A percentile compares a stretch with the other conserved stretches of the same genome.
phyloP scores from a whole-genome alignment of 352 stramenopile species.

The Phytophthora kernoviae region DNA sequence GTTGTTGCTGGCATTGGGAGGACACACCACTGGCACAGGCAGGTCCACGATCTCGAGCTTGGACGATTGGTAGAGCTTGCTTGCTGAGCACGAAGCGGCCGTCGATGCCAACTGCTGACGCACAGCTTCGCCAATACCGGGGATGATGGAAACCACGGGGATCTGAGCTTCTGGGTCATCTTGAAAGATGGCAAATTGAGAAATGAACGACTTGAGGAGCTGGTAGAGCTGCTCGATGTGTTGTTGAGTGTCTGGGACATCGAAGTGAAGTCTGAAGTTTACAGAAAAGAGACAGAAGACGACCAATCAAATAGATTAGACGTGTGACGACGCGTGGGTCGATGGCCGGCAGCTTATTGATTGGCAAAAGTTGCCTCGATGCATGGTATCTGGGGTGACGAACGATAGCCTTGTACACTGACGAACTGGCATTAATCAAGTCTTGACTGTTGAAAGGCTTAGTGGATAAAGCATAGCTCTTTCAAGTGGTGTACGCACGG shows the following conservation, averaged over 20 bases:
- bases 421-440: no score
- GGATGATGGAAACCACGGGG: constrained; percentile 47
- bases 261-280: background rate
- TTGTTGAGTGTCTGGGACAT: background rate
- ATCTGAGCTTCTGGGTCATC: constrained; percentile 33
- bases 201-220: background rate
- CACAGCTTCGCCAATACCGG: constrained; percentile 35
- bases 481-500: no score
- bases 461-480: no score
- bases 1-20: constrained; percentile 30
- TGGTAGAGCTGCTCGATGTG: background rate
- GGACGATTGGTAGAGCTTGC: constrained; percentile 30
- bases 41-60: constrained; percentile 41
- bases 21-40: constrained; percentile 29
- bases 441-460: no score
- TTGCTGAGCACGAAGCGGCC: constrained; percentile 16
- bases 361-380: background rate
- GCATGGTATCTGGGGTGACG: no score
- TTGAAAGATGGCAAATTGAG: constrained; percentile 7
- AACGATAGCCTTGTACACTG: no score
- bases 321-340: background rate
- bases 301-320: constrained; percentile 5
- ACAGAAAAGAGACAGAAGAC: background rate
- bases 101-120: constrained; percentile 33
- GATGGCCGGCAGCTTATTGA: background rate